These are phyloP conservation scores for Climacium dendroides DNA, from an alignment of 225 moss, liverwort and hornwort species.

Conservation along the genomic window DNA sequence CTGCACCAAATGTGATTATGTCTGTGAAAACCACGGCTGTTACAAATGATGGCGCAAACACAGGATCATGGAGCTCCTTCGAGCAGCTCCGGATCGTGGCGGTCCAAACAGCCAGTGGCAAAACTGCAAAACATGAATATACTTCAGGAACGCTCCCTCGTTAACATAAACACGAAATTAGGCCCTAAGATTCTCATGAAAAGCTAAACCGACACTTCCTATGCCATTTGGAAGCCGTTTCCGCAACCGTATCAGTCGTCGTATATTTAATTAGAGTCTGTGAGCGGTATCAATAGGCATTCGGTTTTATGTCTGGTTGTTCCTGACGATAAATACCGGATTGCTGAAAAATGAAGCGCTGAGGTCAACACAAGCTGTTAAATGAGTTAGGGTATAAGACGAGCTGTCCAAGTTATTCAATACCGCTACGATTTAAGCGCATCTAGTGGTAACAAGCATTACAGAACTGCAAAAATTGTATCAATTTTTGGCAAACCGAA, in stretches of 20 bases:
- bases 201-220: background rate
- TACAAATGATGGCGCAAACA: slow-evolving; percentile 43
- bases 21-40: slow-evolving; percentile 33
- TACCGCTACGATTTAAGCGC: background rate
- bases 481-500: background rate
- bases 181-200: background rate
- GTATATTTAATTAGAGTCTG: background rate
- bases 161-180: background rate
- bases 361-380: background rate
- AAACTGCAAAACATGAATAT: slow-evolving; percentile 17
- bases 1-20: slow-evolving; percentile 19
- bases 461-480: background rate
- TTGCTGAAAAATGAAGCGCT: background rate
- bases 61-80: slow-evolving; percentile 43
- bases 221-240: background rate
- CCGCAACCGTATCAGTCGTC: background rate
- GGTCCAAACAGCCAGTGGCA: slow-evolving; percentile 41
- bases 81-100: slow-evolving; percentile 29
- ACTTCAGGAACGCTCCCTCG: background rate
- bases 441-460: background rate
- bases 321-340: background rate
- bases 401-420: background rate
- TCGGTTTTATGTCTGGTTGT: background rate
- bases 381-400: background rate
- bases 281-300: background rate